Evolutionary conservation across 1,284 basidiomycete species (phyloP), one percentile per base, ranked within the genome.

Genomic region (Acaromyces ingoldii): DNA sequence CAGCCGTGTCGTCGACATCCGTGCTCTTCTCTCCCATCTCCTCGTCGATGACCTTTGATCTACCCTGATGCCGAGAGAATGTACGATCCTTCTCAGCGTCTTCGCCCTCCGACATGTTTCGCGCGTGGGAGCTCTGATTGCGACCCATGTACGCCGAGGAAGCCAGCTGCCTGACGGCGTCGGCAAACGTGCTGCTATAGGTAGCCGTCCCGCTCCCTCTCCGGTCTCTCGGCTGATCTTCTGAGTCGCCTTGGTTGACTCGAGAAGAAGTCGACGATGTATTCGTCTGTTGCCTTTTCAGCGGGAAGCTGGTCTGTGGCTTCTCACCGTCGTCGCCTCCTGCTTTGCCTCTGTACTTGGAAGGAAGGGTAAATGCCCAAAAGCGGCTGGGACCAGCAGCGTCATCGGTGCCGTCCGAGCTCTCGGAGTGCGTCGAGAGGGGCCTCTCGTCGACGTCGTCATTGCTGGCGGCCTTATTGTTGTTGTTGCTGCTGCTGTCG

Each of bases 301-400:
- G n/a, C n/a, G n/a, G n/a, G n/a, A n/a, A n/a, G n/a, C n/a, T n/a
- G n/a, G 13, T 15, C 41, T n/a, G 11, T 6, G n/a, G n/a, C 7
- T 10, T n/a, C 25, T 45, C 22, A 26, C 6, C 42, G 4, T n/a
- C 13, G 19, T 45, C 6, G 34, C 19, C 17, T 4, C 17, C 17
- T n/a, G 21, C 4, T 30, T 45, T 45, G 29, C n/a, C 55, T 5
- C 64, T 57, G 31, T 66, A 64, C 47, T 67, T 67, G 37, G 63
- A 53, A 1, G 68, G 68, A 24, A 69, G 50, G 0, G 68, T 65
- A 40, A 71, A 69, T 3, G 65, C 62, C 67, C 66, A 67, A 39
- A 59, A 59, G 25, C 57, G 53, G 15, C 33, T 45, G 6, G 54
- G 41, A 4, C 66, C 68, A 19, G 4, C 19, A 9, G 24, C 21